Evolutionary conservation across 495 filamentous ascomycete genomes (phyloP), one percentile per base, ranked within the genome.

Genomic region (Patellaria atrata): DNA sequence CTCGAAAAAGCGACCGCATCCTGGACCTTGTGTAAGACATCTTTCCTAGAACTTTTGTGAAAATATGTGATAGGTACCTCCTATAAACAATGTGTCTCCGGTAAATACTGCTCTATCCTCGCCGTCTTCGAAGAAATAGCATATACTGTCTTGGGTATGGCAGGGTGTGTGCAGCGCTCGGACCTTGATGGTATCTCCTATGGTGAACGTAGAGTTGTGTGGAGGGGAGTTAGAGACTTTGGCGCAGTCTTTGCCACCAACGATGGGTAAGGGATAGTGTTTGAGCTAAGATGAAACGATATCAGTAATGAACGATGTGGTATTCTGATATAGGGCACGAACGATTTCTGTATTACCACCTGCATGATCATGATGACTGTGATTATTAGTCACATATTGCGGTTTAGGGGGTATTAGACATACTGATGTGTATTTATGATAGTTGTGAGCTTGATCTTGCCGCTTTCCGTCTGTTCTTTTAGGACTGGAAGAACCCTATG

Each of bases 401-500:
- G 13, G 13, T 22, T 8, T 29, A 26, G 27, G 26, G 7, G 22
- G 13, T 30, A 6, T 0, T 30, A 17, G 29, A 20, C 78, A 54
- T 63, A 94, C 87, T 96, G 91, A 48, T 97, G 89, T 1, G 89
- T 97, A 47, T 96, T 97, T 37, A 96, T 74, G 54, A 97, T 92
- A 6, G 74, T 79, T 2, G 67, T 83, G 14, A 97, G 62, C 41
- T 91, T 82, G 50, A 92, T 85, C 41, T 72, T 70, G 3, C 77
- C 74, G 27, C 61, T 59, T 10, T 71, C 49, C 18, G 86, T 77
- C 38, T 79, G 73, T 38, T 77, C 61, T 56, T 85, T 70, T 27
- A 97, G 55, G 5, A 81, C 68, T 0, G 89, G 87, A 0, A 74
- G 60, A 18, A 97, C 91, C 48, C 89, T 94, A 8, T 13, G 1